phyloP scores from a whole-genome alignment of 768 basidiomycete genomes.

The Phanerodontia chrysosporium region DNA sequence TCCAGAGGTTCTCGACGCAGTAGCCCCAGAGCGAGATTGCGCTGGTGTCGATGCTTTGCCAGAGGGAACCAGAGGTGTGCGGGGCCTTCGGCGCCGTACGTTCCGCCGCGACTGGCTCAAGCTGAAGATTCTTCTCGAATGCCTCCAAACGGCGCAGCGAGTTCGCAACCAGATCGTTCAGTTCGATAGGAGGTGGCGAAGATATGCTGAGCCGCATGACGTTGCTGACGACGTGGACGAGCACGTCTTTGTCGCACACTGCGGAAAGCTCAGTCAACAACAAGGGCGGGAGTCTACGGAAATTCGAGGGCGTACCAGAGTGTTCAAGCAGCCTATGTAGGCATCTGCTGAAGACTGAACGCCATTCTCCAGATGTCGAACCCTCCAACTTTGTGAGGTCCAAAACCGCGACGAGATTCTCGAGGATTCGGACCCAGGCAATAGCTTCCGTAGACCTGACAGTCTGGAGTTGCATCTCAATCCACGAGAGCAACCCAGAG shows the following conservation, averaged over 20 bases:
- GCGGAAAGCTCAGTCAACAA: not conserved
- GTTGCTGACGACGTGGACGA: slow-evolving; percentile 2
- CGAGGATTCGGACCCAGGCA: slow-evolving; percentile 63
- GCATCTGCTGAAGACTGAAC: slow-evolving; percentile 49
- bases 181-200: not conserved
- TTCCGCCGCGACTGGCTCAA: not conserved
- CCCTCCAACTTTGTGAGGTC: slow-evolving; percentile 49
- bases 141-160: not conserved
- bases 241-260: slow-evolving; percentile 5
- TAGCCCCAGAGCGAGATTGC: slow-evolving; percentile 44
- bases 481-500: slow-evolving; percentile 74
- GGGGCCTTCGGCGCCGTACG: not conserved
- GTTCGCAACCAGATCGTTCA: not conserved
- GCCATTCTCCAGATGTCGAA: slow-evolving; percentile 59
- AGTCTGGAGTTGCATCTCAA: slow-evolving; percentile 62
- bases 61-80: slow-evolving; percentile 13
- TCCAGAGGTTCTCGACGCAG: slow-evolving; percentile 55
- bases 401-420: slow-evolving; percentile 53
- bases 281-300: not conserved
- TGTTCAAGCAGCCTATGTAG: slow-evolving; percentile 36
- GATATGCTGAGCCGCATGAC: slow-evolving; percentile 3
- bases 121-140: not conserved
- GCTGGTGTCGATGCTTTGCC: slow-evolving; percentile 24
- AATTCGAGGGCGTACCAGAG: slow-evolving; percentile 21
- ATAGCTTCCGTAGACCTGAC: slow-evolving; percentile 36